A percentile compares a stretch with the other conserved stretches of the same genome.
Conservation (phyloP, 495 filamentous ascomycete species). For the Penicillium flavigenum region DNA sequence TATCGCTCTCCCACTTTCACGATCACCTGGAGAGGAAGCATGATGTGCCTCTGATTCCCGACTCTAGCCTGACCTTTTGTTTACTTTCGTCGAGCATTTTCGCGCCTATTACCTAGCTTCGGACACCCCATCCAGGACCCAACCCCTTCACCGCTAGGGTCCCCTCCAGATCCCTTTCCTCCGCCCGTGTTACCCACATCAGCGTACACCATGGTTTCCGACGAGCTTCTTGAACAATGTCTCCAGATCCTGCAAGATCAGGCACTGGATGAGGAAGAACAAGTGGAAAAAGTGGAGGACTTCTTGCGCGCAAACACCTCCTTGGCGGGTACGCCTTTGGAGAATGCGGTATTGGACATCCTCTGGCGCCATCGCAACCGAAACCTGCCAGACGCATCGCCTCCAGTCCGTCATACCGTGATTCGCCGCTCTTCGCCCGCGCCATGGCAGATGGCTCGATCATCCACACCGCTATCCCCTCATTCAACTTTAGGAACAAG, state of each 20-base stretch:
- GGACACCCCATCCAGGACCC: neutral
- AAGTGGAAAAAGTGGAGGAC: slow-evolving; percentile 87
- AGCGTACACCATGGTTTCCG: slow-evolving; percentile 69
- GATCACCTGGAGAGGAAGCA: neutral
- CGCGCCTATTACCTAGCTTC: neutral
- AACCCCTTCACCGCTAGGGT: neutral
- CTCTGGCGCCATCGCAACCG: slow-evolving; percentile 89
- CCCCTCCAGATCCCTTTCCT: slow-evolving; percentile 14
- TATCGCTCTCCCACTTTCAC: slow-evolving; percentile 9
- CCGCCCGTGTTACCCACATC: slow-evolving; percentile 3
- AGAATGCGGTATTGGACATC: slow-evolving; percentile 87
- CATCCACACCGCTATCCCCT: slow-evolving; percentile 74
- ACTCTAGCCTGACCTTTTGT: too few species aligned
- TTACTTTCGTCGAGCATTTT: slow-evolving; percentile 1
- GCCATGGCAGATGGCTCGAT: slow-evolving; percentile 80
- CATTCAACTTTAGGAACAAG: slow-evolving; percentile 73
- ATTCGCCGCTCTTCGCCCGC: slow-evolving; percentile 89
- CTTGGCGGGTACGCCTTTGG: slow-evolving; percentile 72
- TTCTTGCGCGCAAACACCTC: slow-evolving; percentile 76
- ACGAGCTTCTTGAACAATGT: slow-evolving; percentile 87
- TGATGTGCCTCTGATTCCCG: slow-evolving; percentile 1
- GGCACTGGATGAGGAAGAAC: slow-evolving; percentile 87
- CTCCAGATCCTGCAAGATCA: slow-evolving; percentile 83
- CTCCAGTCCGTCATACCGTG: slow-evolving; percentile 82
- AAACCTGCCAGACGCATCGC: slow-evolving; percentile 67